Percentiles rank a stretch among this genome's conserved stretches.
These are phyloP conservation scores for Lachnellula arida DNA, from an alignment of 2,329 filamentous ascomycete genomes.

Conservation along the genomic window DNA sequence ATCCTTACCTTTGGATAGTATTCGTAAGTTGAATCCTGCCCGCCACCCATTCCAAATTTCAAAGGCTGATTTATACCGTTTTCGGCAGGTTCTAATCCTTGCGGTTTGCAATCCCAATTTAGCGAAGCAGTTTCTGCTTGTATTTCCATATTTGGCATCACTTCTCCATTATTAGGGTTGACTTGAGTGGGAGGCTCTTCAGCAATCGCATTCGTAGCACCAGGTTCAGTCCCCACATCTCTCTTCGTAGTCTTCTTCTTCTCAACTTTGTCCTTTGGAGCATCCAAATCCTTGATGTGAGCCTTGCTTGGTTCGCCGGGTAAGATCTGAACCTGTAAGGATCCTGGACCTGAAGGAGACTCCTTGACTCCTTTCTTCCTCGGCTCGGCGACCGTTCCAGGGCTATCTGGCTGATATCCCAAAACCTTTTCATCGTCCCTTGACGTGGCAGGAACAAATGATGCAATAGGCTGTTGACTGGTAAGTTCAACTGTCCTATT, in stretches of 20 bases:
- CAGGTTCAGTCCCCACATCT: not conserved
- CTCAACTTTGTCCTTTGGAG: conserved; percentile 1
- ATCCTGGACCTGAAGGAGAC: conserved; percentile 5
- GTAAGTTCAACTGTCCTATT: conserved; percentile 37
- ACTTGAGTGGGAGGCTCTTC: not conserved
- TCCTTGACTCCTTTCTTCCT: conserved; percentile 17
- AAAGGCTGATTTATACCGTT: conserved; percentile 34
- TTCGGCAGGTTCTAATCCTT: conserved; percentile 51
- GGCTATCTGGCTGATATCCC: conserved; percentile 29
- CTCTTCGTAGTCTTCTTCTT: conserved; percentile 17
- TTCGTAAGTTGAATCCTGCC: conserved; percentile 67
- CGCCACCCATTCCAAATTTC: conserved; percentile 54
- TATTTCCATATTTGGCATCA: conserved; percentile 14
- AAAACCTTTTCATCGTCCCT: conserved; percentile 17
- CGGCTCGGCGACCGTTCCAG: conserved; percentile 17
- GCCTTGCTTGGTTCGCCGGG: conserved; percentile 25
- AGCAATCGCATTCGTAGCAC: not conserved
- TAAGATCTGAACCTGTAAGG: conserved; percentile 27
- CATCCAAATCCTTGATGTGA: conserved; percentile 23
- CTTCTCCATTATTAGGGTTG: conserved; percentile 11
- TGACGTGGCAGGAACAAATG: not conserved
- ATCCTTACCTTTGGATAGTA: conserved; percentile 59
- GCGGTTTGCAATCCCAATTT: conserved; percentile 49
- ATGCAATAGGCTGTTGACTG: conserved; percentile 7
- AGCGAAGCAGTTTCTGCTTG: conserved; percentile 10